Evolutionary conservation across 148 eudicot genomes (phyloP), one percentile per base, ranked within the genome.

Genomic region (Drosera capensis): DNA sequence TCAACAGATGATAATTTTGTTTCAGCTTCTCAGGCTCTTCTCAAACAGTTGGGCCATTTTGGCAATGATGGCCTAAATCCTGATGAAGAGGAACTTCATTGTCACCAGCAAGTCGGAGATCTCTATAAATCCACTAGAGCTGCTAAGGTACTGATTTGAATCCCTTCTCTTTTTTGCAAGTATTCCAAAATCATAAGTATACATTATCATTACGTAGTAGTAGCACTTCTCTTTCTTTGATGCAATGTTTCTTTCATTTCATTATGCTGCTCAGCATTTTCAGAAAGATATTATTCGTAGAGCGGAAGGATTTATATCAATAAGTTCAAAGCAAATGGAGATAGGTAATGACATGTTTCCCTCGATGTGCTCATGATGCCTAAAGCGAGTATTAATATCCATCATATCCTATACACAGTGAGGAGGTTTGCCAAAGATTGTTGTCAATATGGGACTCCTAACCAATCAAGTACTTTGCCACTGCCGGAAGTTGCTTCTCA

Each of bases 401-500:
- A 5, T 14, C 43, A 9, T 36, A 25, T 45, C 55, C 24, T 11
- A 46, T 52, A 29, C 48, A 51, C 64, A 86, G 96, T 56, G 35
- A 81, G 65, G 51, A 86, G 56, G 59, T 52, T 81, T 63, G 93
- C 81, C 45, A 81, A 73, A 64, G 83, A 78, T 63, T 81, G 86
- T 62, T 60, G 72, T 76, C 73, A 66, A 49, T 82, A 76, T 43
- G 76, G 75, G 40, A 58, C 53, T 43, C 74, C 74, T 52, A 67
- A 62, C 58, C 77, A 71, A 63, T 65, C 58, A 49, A 62, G 57
- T 40, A 63, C 62, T 45, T 65, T 66, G 38, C 54, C 72, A 23
- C 73, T 86, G 63, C 64, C 85, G 40, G 75, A 57, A 52, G 77
- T 60, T 34, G 88, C 83, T 28, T 51, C 48, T n/a, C 63, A 45